A percentile compares a stretch with the other conserved stretches of the same genome.
These are phyloP conservation scores for Phoma herbarum DNA, from an alignment of 2,329 filamentous ascomycete genomes.

Conservation along the genomic window DNA sequence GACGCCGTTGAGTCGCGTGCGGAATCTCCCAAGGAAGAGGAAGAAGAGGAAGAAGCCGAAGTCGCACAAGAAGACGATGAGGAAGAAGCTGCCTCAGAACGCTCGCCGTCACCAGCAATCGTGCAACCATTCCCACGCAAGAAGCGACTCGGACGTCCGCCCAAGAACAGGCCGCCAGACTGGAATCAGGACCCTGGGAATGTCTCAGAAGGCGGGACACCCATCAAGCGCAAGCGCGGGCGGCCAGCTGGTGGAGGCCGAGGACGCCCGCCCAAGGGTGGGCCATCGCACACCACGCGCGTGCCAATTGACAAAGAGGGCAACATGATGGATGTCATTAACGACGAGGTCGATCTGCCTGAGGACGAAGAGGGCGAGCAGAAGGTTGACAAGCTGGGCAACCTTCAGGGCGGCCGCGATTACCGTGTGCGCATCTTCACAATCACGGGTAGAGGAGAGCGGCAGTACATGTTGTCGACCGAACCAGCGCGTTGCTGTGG, in stretches of 20 bases:
- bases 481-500: slow-evolving; percentile 96
- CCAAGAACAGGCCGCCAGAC: slow-evolving; percentile 83
- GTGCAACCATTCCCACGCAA: slow-evolving; percentile 72
- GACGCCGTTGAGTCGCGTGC: slow-evolving; percentile 44
- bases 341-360: slow-evolving; percentile 90
- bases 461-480: slow-evolving; percentile 98
- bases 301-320: slow-evolving; percentile 94
- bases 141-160: slow-evolving; percentile 80
- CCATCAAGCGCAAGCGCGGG: slow-evolving; percentile 59
- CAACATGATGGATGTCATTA: slow-evolving; percentile 85
- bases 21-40: slow-evolving; percentile 57
- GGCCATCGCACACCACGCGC: slow-evolving; percentile 78
- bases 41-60: slow-evolving; percentile 58
- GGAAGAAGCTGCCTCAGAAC: slow-evolving; percentile 57
- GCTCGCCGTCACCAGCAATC: slow-evolving; percentile 55
- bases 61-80: slow-evolving; percentile 54
- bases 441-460: slow-evolving; percentile 80
- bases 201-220: slow-evolving; percentile 59
- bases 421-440: slow-evolving; percentile 97
- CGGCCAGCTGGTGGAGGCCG: slow-evolving; percentile 66
- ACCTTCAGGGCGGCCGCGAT: slow-evolving; percentile 82
- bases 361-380: slow-evolving; percentile 88
- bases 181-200: slow-evolving; percentile 67
- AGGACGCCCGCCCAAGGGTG: slow-evolving; percentile 75
- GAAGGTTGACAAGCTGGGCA: slow-evolving; percentile 91